These are phyloP conservation scores for Jatropha podagrica DNA, from an alignment of 441 rosid genomes.

Conservation along the genomic window DNA sequence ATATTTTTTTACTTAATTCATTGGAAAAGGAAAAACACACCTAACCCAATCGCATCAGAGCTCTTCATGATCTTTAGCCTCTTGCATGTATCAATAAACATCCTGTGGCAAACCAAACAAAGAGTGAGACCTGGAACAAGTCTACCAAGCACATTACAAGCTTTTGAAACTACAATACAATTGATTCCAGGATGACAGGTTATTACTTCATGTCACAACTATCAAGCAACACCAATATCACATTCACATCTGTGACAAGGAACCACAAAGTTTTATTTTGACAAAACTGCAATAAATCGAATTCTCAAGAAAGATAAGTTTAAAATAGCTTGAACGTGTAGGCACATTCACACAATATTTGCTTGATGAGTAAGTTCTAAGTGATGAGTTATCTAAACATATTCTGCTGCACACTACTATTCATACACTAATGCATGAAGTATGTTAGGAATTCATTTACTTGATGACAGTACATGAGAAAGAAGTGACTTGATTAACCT, in stretches of 20 bases:
- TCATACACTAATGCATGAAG: neutral
- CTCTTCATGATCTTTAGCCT: conserved; percentile 91
- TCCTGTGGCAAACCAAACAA: conserved; percentile 39
- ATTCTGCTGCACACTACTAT: neutral
- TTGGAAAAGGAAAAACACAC: conserved; percentile 33
- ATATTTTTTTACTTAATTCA: neutral
- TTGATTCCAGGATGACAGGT: neutral
- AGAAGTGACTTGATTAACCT: neutral
- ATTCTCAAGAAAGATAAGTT: neutral
- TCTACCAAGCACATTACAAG: neutral
- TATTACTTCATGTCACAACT: neutral
- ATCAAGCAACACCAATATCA: neutral
- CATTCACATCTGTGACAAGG: neutral
- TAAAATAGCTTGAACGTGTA: neutral
- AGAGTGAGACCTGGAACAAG: neutral
- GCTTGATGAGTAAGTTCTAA: neutral
- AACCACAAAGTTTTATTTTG: neutral
- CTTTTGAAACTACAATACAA: neutral
- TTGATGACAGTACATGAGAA: neutral
- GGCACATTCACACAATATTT: no score
- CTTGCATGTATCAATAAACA: conserved; percentile 81
- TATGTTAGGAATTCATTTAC: neutral
- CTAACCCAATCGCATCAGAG: conserved; percentile 88
- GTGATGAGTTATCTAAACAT: neutral
- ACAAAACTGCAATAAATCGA: neutral